Conservation (phyloP, 2,329 filamentous ascomycete genomes). For the Didymella segeticola region DNA sequence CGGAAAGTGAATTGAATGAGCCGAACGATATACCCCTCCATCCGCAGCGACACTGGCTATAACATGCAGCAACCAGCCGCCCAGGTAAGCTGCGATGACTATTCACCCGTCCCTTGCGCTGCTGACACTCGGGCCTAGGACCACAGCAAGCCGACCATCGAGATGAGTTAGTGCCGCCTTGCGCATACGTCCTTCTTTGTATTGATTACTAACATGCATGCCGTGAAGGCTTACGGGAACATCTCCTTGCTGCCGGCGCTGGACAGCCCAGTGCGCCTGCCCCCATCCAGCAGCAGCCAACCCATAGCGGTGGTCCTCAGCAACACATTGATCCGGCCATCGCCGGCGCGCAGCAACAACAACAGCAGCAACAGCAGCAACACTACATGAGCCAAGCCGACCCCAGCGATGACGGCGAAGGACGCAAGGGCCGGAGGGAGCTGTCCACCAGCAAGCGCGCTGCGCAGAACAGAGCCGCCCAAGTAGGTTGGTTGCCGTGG, state of each 20-base stretch:
- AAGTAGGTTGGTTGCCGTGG: constrained; percentile 64
- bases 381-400: constrained; percentile 58
- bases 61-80: constrained; percentile 52
- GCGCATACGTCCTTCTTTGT: constrained; percentile 15
- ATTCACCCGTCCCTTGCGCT: constrained; percentile 2
- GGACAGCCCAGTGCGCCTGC: constrained; percentile 45
- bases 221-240: constrained; percentile 66
- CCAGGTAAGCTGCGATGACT: constrained; percentile 60
- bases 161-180: constrained; percentile 50
- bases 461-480: constrained; percentile 93
- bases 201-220: constrained; percentile 42
- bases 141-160: constrained; percentile 47
- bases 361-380: too few species aligned
- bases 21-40: constrained; percentile 42
- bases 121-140: constrained; percentile 43
- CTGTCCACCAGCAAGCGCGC: constrained; percentile 95
- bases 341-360: constrained; percentile 53
- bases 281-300: constrained; percentile 35
- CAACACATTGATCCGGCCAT: constrained; percentile 67
- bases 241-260: constrained; percentile 63
- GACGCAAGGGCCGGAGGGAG: constrained; percentile 78
- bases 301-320: constrained; percentile 53
- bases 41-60: constrained; percentile 40
- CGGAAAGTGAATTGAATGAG: constrained; percentile 27
- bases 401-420: constrained; percentile 54